A percentile compares a stretch with the other conserved stretches of the same genome.
Evolutionary conservation across 352 stramenopile genomes (phyloP).

Genomic region (Phytopythium delawarense): DNA sequence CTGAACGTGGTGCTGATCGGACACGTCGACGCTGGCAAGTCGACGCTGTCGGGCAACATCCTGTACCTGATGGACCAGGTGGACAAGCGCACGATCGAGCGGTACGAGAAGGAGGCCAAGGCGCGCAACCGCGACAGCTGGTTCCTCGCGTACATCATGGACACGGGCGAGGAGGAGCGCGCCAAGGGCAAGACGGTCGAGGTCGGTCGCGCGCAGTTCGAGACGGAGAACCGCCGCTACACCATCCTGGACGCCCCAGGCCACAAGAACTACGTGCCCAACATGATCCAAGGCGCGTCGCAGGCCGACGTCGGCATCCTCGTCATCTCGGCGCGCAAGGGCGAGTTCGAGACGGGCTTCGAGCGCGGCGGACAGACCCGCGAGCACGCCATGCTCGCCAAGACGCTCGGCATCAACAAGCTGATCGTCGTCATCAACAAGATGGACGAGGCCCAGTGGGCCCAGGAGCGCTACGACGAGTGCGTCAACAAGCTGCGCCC

Average conservation of each 20-base stretch:
- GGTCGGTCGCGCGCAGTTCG: slow-evolving; percentile 95
- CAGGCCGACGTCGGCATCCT: slow-evolving; percentile 98
- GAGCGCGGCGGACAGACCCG: slow-evolving; percentile 97
- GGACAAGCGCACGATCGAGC: slow-evolving; percentile 99
- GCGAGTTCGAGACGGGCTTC: slow-evolving; percentile 99
- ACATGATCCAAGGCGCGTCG: slow-evolving; percentile 97
- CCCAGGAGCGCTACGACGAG: slow-evolving; percentile 86
- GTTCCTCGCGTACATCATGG: slow-evolving; percentile 99
- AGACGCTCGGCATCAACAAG: slow-evolving; percentile 98
- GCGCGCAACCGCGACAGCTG: slow-evolving; percentile 76
- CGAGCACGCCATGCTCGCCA: slow-evolving; percentile 98
- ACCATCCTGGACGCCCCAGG: slow-evolving; percentile 99
- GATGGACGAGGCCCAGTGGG: slow-evolving; percentile 99
- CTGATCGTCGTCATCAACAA: slow-evolving; percentile 99
- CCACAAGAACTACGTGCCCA: slow-evolving; percentile 99
- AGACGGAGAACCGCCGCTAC: slow-evolving; percentile 93
- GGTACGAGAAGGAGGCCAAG: slow-evolving; percentile 98
- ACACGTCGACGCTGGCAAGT: slow-evolving; percentile 99
- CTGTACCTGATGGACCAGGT: slow-evolving; percentile 98
- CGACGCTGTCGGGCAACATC: slow-evolving; percentile 97
- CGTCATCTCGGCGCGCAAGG: slow-evolving; percentile 94
- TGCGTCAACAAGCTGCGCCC: slow-evolving; percentile 95
- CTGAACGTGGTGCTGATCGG: slow-evolving; percentile 99
- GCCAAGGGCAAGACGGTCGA: slow-evolving; percentile 91
- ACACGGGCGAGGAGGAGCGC: slow-evolving; percentile 98